Evolutionary conservation across 2,329 filamentous ascomycete species (phyloP), one percentile per base, ranked within the genome.

Genomic region (Xylaria sp.): DNA sequence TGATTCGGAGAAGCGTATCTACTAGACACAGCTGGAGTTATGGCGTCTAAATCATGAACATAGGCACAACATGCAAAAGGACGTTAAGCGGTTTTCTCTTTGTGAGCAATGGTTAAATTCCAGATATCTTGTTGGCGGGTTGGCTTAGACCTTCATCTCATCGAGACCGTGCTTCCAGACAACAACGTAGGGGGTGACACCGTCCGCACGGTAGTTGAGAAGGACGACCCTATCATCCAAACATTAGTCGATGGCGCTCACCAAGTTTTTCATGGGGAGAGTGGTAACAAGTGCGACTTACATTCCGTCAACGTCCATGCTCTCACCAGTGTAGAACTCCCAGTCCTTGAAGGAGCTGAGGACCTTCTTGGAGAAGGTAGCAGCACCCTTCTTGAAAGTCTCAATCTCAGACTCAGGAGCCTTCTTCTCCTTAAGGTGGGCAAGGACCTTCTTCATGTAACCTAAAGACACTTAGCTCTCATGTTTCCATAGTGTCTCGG

Each of bases 171-270:
- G 89, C 86, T 97, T 97, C 93, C 92, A 97, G 80, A 95, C 80
- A 68, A 86, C 89, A 71, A 96, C 82, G 75, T 84, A 99, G 62
- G 94, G 94, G 58, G 93, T 97, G 69, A 88, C 77, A 76, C 94
- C 94, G 71, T 97, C 94, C 76, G 96, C 92, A 71, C 94, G 93
- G 86, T 96, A 99, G 85, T 97, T 95, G 75, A 97, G 89, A 68
- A 97, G 90, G 67, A 92, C 82, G 71, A 96, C 82, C 86, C 90
- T 92, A 65, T 10, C 34, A 63, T 35, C 13, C n/a, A 58, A 56
- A 48, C 11, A 34, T 67, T 58, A 68, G 61, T 52, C 57, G 3
- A 37, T n/a, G 7, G 6, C 51, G 16, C 51, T 46, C n/a, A 49
- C 50, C 9, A 18, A 48, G 42, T n/a, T 4, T 10, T 11, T 48